Conservation (phyloP, 257 asterid species). For the Nemophila menziesii region DNA sequence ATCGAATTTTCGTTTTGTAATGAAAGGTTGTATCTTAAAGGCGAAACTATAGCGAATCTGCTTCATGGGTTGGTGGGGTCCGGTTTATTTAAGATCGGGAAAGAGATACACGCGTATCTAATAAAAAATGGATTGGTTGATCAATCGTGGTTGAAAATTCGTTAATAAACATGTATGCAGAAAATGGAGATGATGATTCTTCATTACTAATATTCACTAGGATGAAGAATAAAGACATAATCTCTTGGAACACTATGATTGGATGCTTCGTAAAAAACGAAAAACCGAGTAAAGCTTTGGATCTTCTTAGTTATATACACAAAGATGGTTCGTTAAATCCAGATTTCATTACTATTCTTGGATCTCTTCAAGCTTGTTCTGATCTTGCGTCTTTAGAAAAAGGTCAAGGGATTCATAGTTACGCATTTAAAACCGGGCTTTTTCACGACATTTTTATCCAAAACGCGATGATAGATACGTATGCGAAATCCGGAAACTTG, state of each 20-base stretch:
- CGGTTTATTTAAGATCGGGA: constrained; percentile 17
- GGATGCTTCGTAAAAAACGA: constrained; percentile 29
- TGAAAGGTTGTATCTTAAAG: constrained; percentile 24
- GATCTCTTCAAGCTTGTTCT: constrained; percentile 32
- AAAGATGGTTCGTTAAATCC: constrained; percentile 14
- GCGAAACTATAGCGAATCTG: constrained; percentile 36
- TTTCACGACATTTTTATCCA: constrained; percentile 28
- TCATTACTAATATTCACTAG: constrained; percentile 22
- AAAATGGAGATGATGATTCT: constrained; percentile 11
- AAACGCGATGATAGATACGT: constrained; percentile 39
- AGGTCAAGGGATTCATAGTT: constrained; percentile 31
- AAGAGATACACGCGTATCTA: constrained; percentile 34
- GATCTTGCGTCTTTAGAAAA: constrained; percentile 19
- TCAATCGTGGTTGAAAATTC: constrained; percentile 28
- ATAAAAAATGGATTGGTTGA: constrained; percentile 27
- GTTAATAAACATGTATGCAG: constrained; percentile 32
- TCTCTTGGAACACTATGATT: constrained; percentile 43
- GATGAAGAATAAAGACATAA: constrained; percentile 23
- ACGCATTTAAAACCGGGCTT: constrained; percentile 24
- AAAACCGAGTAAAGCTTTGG: constrained; percentile 19
- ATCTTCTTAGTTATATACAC: constrained; percentile 22
- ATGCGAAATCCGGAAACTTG: constrained; percentile 32
- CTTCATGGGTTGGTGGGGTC: constrained; percentile 21
- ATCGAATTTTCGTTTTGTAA: constrained; percentile 17
- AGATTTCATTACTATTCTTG: constrained; percentile 33